These are phyloP conservation scores for Delitschia confertaspora DNA, from an alignment of 495 filamentous ascomycete species.

Conservation along the genomic window DNA sequence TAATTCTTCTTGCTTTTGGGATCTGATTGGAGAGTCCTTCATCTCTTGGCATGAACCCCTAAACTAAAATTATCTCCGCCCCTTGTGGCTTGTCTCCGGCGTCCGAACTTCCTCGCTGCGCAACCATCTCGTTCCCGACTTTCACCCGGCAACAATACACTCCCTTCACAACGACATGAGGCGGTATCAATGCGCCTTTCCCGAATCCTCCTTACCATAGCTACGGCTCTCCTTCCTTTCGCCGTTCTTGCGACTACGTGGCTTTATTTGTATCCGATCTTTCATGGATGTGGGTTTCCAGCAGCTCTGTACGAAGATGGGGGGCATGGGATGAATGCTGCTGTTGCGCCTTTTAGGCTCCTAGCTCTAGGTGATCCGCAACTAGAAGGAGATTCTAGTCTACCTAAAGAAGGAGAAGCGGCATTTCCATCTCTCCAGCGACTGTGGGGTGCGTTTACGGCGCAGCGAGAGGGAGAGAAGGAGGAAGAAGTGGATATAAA, in stretches of 20 bases:
- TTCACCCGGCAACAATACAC: no score
- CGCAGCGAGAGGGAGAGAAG: slow-evolving; percentile 38
- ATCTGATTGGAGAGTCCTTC: no score
- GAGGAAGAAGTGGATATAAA: slow-evolving; percentile 40
- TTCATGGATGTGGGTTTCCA: slow-evolving; percentile 77
- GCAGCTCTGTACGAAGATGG: no score
- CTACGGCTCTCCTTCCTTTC: slow-evolving; percentile 55
- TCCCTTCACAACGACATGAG: no score
- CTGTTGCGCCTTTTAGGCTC: slow-evolving; percentile 66
- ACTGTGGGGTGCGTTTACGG: background rate
- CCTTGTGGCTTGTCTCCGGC: no score
- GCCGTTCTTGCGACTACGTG: slow-evolving; percentile 60
- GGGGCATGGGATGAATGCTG: no score
- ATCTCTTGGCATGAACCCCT: no score
- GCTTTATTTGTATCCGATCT: slow-evolving; percentile 81
- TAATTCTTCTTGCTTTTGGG: no score
- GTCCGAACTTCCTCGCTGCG: no score
- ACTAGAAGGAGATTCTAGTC: slow-evolving; percentile 83
- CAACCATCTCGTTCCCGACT: no score
- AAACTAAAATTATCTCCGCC: no score
- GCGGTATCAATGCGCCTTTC: slow-evolving; percentile 38
- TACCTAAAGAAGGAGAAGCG: slow-evolving; percentile 52
- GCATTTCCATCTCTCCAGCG: slow-evolving; percentile 41
- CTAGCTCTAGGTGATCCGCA: slow-evolving; percentile 91
- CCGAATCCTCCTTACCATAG: slow-evolving; percentile 27